Evolutionary conservation across 306 rosid species (phyloP).

Genomic region (Acacia melanoxylon): DNA sequence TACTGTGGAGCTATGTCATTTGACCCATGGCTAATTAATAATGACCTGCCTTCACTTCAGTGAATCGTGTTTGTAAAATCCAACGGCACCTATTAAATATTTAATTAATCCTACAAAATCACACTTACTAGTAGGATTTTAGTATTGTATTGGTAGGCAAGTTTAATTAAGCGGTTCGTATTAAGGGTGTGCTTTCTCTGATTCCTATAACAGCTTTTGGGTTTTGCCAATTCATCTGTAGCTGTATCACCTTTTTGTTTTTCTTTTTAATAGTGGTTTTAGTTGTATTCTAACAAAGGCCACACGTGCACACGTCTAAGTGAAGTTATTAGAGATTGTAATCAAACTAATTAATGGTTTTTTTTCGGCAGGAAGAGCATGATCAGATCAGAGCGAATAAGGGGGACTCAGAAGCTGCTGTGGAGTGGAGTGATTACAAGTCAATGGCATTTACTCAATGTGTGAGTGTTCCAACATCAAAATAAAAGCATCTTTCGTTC

Average conservation of each 20-base stretch:
- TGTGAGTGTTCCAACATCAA: slow-evolving; percentile 42
- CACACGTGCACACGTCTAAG: neutral
- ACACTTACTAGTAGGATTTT: neutral
- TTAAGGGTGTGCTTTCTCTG: neutral
- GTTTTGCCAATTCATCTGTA: neutral
- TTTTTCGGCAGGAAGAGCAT: slow-evolving; percentile 73
- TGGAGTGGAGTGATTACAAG: slow-evolving; percentile 89
- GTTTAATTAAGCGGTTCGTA: neutral
- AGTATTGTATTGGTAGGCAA: neutral
- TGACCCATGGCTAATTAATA: neutral
- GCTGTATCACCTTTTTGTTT: neutral
- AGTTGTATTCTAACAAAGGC: neutral
- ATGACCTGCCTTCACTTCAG: neutral
- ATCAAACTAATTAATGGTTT: neutral
- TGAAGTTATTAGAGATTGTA: neutral
- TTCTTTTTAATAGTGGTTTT: neutral
- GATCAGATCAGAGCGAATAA: slow-evolving; percentile 70
- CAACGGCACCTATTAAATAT: too few species aligned
- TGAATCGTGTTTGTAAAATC: neutral
- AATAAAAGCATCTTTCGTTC: neutral
- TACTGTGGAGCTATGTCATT: slow-evolving; percentile 3
- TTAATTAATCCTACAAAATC: too few species aligned
- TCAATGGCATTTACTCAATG: slow-evolving; percentile 96
- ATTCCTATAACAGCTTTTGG: neutral
- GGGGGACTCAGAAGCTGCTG: slow-evolving; percentile 36